Evolutionary conservation across 2,329 filamentous ascomycete species (phyloP), one percentile per base, ranked within the genome.

Genomic region (Aspergillus sojae): DNA sequence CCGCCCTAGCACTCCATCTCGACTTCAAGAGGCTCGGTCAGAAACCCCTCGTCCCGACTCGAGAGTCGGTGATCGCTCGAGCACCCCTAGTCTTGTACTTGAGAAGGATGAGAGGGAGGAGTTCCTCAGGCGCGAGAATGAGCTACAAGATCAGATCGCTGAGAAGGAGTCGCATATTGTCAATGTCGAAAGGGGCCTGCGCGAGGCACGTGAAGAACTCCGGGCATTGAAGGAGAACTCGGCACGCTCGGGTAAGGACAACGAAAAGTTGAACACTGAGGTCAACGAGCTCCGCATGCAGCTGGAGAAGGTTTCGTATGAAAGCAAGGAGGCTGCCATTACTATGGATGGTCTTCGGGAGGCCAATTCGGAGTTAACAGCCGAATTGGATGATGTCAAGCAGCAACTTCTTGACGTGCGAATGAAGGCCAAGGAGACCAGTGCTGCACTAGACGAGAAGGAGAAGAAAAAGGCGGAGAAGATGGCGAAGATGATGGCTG

Each of bases 401-500:
- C 94, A 97, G 78, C 94, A 97, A 75, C 88, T 99, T 58, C 85
- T 98, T 21, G 94, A 98, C 77, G 93, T 95, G 54, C 94, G 94
- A 82, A 97, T 98, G 91, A 95, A 89, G 70, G 93, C 94, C 62
- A 96, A 95, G 82, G 95, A 98, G 81, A 94, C 91, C 1, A 93
- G 88, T 52, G 93, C 93, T 10, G 90, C 93, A 19, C 82, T 96
- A 23, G 94, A 98, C 71, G 95, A 98, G 80, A 99, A 99, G 85
- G 96, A 98, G 81, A 94, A 93, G 84, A 94, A 93, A 82, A 99
- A 99, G 85, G 93, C 94, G 0, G 95, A 99, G 82, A 95, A 96
- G 81, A 99, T 99, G 95, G 95, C 95, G 50, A 92, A 97, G 85
- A 99, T 99, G 95, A 97, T 99, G 94, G 95, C 95, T 63, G 93